Evolutionary conservation across 371 early-diverging fungal species (phyloP), one percentile per base, ranked within the genome.

Genomic region (Sporodiniella umbellata): DNA sequence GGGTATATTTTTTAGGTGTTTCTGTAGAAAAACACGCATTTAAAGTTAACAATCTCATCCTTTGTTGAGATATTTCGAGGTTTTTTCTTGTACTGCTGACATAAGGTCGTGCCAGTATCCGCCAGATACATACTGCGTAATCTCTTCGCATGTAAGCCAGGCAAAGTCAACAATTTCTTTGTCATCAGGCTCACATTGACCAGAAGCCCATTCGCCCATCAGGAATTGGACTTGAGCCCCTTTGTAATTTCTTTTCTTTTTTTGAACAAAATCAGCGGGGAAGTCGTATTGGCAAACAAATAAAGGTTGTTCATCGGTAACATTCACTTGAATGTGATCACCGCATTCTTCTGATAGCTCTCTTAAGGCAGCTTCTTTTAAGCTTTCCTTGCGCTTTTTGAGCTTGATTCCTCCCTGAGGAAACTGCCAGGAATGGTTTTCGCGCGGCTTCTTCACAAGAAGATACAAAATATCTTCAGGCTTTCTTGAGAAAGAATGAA

Each of bases 71-170:
- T n/a, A n/a, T n/a, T n/a, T n/a, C n/a, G n/a, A n/a, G n/a, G n/a
- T n/a, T n/a, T n/a, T n/a, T n/a, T n/a, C n/a, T n/a, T n/a, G n/a
- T n/a, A n/a, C n/a, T n/a, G n/a, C n/a, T n/a, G 44, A 19, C 3
- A 23, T n/a, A 1, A 54, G 23, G n/a, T 25, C 54, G 10, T 21
- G 7, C 21, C n/a, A 11, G 33, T 48, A 48, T 14, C 48, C 55
- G 14, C 23, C 4, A 11, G 48, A 48, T 8, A 90, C 76, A 47
- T 74, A 72, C 8, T 68, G 51, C 58, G 72, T 59, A 38, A 92
- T 56, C 64, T 93, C 95, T 40, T 85, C 78, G 53, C 81, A 79
- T 14, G 87, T 90, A 21, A 88, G 72, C 95, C 95, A 95, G 52
- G 87, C 92, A 70, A 81, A 87, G 49, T 92, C 90, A n/a, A 77